Evolutionary conservation across 129 eudicot species (phyloP).

Genomic region (Pulicaria dysenterica): DNA sequence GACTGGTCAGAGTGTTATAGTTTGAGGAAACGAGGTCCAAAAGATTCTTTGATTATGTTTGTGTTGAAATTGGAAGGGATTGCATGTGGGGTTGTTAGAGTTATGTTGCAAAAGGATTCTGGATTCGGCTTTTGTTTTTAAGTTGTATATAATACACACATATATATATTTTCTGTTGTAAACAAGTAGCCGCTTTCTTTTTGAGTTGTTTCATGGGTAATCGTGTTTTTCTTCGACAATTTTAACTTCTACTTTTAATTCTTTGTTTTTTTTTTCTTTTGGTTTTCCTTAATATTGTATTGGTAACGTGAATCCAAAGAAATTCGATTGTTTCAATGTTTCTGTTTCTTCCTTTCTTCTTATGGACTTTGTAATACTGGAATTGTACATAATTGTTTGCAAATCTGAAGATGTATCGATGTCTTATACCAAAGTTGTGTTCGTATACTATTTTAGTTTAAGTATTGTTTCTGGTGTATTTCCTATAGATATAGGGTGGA

Average conservation of each 20-base stretch:
- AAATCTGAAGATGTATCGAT: neutral
- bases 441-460: too few species aligned
- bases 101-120: slow-evolving; percentile 30
- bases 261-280: neutral
- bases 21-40: slow-evolving; percentile 39
- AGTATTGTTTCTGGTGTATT: too few species aligned
- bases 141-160: slow-evolving; percentile 32
- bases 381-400: neutral
- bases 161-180: slow-evolving; percentile 31
- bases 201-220: slow-evolving; percentile 25
- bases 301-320: slow-evolving; percentile 27
- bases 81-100: slow-evolving; percentile 27
- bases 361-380: neutral
- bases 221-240: neutral
- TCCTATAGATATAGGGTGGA: too few species aligned
- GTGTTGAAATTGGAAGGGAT: slow-evolving; percentile 32
- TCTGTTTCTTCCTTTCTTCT: neutral
- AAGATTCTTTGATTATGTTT: slow-evolving; percentile 37
- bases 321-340: slow-evolving; percentile 31
- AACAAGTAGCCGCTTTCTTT: slow-evolving; percentile 24
- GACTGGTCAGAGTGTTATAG: slow-evolving; percentile 70
- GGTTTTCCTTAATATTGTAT: slow-evolving; percentile 21
- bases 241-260: neutral
- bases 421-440: too few species aligned
- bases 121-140: slow-evolving; percentile 36